phyloP scores from a whole-genome alignment of 2,329 filamentous ascomycete species.

The Pseudogymnoascus sp. region DNA sequence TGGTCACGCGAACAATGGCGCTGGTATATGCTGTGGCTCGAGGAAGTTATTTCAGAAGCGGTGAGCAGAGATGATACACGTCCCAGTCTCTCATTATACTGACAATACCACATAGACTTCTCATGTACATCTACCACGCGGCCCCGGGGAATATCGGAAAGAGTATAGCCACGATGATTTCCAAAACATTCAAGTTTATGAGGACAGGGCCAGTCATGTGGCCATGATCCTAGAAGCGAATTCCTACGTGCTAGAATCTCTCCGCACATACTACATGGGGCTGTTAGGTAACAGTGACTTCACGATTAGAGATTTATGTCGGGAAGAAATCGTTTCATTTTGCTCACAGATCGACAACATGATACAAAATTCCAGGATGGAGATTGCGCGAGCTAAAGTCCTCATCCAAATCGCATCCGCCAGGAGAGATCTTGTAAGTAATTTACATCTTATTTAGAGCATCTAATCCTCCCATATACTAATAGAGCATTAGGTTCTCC shows the following conservation, averaged over 20 bases:
- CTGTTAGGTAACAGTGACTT: conserved; percentile 23
- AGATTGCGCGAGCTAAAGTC: conserved; percentile 29
- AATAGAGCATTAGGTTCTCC: conserved; percentile 24
- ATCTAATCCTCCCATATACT: no score
- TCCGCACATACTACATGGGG: conserved; percentile 26
- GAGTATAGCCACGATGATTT: conserved; percentile 25
- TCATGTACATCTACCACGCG: background rate
- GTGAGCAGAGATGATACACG: conserved; percentile 18
- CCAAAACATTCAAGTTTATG: conserved; percentile 31
- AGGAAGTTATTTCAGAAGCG: conserved; percentile 28
- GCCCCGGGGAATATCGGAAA: background rate
- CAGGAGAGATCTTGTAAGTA: conserved; percentile 30
- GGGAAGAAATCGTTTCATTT: conserved; percentile 25
- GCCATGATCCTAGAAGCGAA: conserved; percentile 34
- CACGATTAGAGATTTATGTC: conserved; percentile 15
- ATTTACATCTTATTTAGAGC: background rate
- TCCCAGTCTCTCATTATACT: conserved; percentile 9
- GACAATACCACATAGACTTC: background rate
- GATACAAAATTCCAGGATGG: conserved; percentile 31
- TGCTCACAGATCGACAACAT: conserved; percentile 29
- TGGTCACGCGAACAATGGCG: conserved; percentile 39
- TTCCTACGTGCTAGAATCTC: conserved; percentile 29
- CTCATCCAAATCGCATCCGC: conserved; percentile 31
- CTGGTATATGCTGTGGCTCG: conserved; percentile 34
- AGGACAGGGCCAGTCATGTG: conserved; percentile 32